Base-by-base conservation (phyloP, 2,329 filamentous ascomycete species). In the Apiospora hydei region DNA sequence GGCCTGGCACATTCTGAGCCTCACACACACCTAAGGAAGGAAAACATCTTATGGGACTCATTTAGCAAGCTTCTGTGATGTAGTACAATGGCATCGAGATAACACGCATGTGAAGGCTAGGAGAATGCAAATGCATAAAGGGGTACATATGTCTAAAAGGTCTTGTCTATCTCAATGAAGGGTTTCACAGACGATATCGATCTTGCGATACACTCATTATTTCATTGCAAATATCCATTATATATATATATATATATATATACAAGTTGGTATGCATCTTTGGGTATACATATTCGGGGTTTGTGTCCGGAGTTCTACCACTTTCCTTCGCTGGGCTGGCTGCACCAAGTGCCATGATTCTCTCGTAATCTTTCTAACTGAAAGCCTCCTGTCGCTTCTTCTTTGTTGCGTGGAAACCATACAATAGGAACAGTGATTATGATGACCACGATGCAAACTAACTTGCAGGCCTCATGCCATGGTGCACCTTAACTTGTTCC, bases 1-100 rank as follows among this genome's bases (percentile, higher is more conserved):
- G 77, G 77, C 79, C 79, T 24, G 78, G 77, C 53, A 21, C 53
- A 3, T 61, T 61, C 18, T 61, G 14, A 18, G 26, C 53, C 21
- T 8, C 18, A n/a, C 7, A n/a, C 3, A 4, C 21, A 47, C 46
- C 46, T 47, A 21, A n/a, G 46, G 46, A 21, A 6, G 18, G 6
- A n/a, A 47, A n/a, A 49, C 6, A 49, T n/a, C 46, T 10, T 21
- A 4, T 16, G 8, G 46, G 5, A 18, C 14, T 18, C 16, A 46
- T 21, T 21, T 46, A 6, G 18, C 44, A 46, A 21, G 44, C 16
- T 5, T 46, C 16, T 18, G 16, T 7, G 16, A 7, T 7, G 18
- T 46, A 21, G 14, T 21, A 18, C 18, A 46, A 21, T 21, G 7
- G 14, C 18, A 18, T 14, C 44, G 16, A 46, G 44, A 46, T 7